phyloP scores from a whole-genome alignment of 768 basidiomycete species.

The Lanmaoa pseudosensibilis region DNA sequence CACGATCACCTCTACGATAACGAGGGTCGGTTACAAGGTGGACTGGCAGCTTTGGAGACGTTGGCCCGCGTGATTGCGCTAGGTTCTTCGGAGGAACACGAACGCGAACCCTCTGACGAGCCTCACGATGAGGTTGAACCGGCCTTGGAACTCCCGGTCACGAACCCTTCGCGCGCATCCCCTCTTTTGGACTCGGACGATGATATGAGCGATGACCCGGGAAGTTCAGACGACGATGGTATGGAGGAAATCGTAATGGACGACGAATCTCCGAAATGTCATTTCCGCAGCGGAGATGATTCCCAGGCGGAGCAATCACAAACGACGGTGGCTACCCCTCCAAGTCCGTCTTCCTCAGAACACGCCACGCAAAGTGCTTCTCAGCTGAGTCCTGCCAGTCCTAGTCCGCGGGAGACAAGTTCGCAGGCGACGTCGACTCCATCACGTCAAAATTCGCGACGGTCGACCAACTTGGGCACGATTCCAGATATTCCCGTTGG shows the following conservation, averaged over 20 bases:
- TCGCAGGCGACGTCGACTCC: conserved; percentile 39
- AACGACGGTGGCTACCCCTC: conserved; percentile 30
- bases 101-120: conserved; percentile 60
- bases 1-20: conserved; percentile 73
- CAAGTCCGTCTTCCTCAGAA: conserved; percentile 33
- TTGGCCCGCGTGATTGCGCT: conserved; percentile 81
- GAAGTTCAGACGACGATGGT: conserved; percentile 73
- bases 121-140: conserved; percentile 57
- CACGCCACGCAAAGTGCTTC: conserved; percentile 27
- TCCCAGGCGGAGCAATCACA: conserved; percentile 34
- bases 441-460: conserved; percentile 58
- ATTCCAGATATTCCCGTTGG: conserved; percentile 57
- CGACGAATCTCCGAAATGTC: conserved; percentile 51
- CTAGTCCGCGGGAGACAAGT: conserved; percentile 31
- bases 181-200: conserved; percentile 69
- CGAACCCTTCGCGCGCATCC: conserved; percentile 49
- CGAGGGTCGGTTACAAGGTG: conserved; percentile 86
- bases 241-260: conserved; percentile 85
- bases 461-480: conserved; percentile 37
- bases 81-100: conserved; percentile 52
- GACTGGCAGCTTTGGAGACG: conserved; percentile 79
- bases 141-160: conserved; percentile 67
- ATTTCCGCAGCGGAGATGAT: conserved; percentile 25
- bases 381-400: conserved; percentile 25
- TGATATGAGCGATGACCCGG: conserved; percentile 72